Percentiles rank a stretch among this genome's conserved stretches.
These are phyloP conservation scores for Aspergillus sp. DNA, from an alignment of 2,329 filamentous ascomycete species.

Conservation along the genomic window DNA sequence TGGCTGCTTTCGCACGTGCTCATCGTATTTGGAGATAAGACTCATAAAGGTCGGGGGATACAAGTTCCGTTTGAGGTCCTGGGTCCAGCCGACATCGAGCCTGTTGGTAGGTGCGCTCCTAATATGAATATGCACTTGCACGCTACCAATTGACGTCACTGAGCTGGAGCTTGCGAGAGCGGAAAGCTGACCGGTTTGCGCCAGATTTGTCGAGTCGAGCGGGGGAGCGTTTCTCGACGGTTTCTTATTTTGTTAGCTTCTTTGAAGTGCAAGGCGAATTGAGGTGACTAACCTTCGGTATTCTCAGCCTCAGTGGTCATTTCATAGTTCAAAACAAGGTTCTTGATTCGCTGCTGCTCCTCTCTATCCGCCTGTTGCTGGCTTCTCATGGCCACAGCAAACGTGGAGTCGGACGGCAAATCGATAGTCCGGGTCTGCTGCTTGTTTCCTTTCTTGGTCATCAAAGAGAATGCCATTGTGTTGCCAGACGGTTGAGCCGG, in stretches of 20 bases:
- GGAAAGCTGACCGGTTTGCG: conserved; percentile 70
- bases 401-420: conserved; percentile 80
- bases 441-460: conserved; percentile 94
- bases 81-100: not conserved
- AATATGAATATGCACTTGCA: not conserved
- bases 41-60: not conserved
- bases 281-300: conserved; percentile 64
- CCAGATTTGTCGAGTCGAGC: conserved; percentile 55
- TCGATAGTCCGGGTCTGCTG: conserved; percentile 91
- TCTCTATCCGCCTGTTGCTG: conserved; percentile 94
- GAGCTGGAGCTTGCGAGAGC: conserved; percentile 85
- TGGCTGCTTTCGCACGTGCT: not conserved
- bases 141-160: conserved; percentile 96
- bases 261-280: not conserved
- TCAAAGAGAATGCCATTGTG: conserved; percentile 95
- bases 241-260: conserved; percentile 32
- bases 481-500: conserved; percentile 39
- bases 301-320: conserved; percentile 79
- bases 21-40: not conserved
- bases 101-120: not conserved
- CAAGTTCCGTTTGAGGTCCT: not conserved
- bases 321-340: conserved; percentile 93
- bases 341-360: conserved; percentile 98
- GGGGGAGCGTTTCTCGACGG: conserved; percentile 43
- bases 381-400: conserved; percentile 92